These are phyloP conservation scores for Sporisorium exsertum DNA, from an alignment of 1,284 basidiomycete genomes.

Conservation along the genomic window DNA sequence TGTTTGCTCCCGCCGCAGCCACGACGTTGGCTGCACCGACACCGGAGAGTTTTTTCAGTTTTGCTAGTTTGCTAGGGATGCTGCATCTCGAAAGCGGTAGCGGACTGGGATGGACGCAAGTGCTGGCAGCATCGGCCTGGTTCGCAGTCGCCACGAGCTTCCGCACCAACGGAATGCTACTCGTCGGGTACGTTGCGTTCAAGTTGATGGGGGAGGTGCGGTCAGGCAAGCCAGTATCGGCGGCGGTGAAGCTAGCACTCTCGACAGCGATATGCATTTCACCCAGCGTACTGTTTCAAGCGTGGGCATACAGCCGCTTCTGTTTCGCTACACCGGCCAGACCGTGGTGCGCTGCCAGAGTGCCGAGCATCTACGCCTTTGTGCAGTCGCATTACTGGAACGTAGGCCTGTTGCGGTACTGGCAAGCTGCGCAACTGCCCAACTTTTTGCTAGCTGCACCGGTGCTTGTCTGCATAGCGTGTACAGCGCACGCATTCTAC, in stretches of 20 bases:
- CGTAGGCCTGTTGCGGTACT: conserved; percentile 86
- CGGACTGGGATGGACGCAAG: conserved; percentile 63
- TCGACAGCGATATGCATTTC: conserved; percentile 37
- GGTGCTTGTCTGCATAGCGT: conserved; percentile 68
- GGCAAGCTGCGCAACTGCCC: conserved; percentile 83
- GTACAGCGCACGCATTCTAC: conserved; percentile 62
- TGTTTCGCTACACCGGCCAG: conserved; percentile 72
- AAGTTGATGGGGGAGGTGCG: conserved; percentile 25
- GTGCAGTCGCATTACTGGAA: conserved; percentile 89
- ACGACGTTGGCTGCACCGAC: conserved; percentile 79
- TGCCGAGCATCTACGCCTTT: conserved; percentile 83
- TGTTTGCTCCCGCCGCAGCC: conserved; percentile 82
- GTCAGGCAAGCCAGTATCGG: not conserved
- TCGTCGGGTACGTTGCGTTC: conserved; percentile 75
- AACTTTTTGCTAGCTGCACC: conserved; percentile 87
- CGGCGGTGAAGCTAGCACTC: conserved; percentile 2
- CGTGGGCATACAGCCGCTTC: conserved; percentile 76
- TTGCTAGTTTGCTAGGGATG: conserved; percentile 70
- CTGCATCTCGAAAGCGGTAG: conserved; percentile 14
- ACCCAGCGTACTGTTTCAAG: conserved; percentile 81
- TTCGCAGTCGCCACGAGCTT: conserved; percentile 80
- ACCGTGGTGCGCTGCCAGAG: conserved; percentile 77
- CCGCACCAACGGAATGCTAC: conserved; percentile 84
- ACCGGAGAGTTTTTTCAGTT: conserved; percentile 86
- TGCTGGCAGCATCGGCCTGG: conserved; percentile 75